These are phyloP conservation scores for Naematelia aurantialba DNA, from an alignment of 768 basidiomycete genomes.

Conservation along the genomic window DNA sequence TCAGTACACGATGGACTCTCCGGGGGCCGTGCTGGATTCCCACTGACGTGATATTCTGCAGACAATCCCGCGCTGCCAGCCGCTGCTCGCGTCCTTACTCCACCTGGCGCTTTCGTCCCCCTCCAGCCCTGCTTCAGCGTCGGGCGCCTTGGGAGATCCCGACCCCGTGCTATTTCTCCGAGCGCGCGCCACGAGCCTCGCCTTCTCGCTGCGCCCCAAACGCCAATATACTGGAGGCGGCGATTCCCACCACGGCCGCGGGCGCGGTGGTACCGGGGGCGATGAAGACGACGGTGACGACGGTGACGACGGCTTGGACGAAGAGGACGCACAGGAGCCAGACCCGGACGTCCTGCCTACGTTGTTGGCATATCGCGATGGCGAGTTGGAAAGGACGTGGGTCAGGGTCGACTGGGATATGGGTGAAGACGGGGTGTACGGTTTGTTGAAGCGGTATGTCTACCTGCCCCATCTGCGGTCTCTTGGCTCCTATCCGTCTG, in stretches of 20 bases:
- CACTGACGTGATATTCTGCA: constrained; percentile 10
- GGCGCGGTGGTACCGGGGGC: too few species aligned
- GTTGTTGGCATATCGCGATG: constrained; percentile 44
- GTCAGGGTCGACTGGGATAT: constrained; percentile 46
- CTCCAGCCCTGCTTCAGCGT: too few species aligned
- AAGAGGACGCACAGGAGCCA: constrained; percentile 11
- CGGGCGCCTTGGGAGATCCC: too few species aligned
- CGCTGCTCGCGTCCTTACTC: constrained; percentile 27
- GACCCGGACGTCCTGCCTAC: constrained; percentile 49
- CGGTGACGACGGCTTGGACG: too few species aligned
- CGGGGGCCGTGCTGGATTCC: too few species aligned
- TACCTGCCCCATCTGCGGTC: not conserved
- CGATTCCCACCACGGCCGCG: too few species aligned
- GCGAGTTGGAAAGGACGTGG: constrained; percentile 44
- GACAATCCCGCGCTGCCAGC: constrained; percentile 40
- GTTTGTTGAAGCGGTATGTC: constrained; percentile 35
- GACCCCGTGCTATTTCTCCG: constrained; percentile 30
- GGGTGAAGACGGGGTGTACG: constrained; percentile 38
- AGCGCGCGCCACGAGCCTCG: constrained; percentile 38
- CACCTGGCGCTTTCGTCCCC: constrained; percentile 33
- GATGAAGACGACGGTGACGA: constrained; percentile 19
- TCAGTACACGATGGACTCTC: too few species aligned
- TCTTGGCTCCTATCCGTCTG: too few species aligned
- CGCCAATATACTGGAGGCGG: too few species aligned
- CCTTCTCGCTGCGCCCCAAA: constrained; percentile 39